Evolutionary conservation across 192 early-diverging fungal genomes (phyloP), one percentile per base, ranked within the genome.

Genomic region (Podochytrium sp.): DNA sequence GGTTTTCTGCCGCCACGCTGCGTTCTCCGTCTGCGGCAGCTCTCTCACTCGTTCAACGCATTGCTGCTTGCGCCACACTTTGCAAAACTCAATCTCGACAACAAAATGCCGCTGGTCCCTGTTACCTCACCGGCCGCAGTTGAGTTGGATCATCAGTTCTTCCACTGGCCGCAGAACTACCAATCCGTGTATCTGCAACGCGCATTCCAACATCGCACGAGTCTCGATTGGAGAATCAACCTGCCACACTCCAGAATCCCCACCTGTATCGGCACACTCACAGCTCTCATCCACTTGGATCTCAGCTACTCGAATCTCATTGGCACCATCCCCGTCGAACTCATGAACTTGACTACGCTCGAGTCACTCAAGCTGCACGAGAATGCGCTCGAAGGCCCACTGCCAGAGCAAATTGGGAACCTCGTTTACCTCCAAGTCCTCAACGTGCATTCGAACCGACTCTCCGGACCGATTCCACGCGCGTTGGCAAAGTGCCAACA

Each of bases 301-400:
- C 41, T 65, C 4, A 7, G 39, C 18, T 65, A 65, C 41, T 65
- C 33, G 3, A 29, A 29, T 30, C 41, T 65, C 3, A n/a, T 49
- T 3, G 63, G 63, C 6, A 7, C 4, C n/a, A 65, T 65, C 30
- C 63, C 63, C 10, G 3, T 4, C 23, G 29, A 30, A 7, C 63
- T 65, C 40, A 23, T 47, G 4, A 23, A 7, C 3, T 29, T 65
- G 14, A 43, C 41, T 18, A 5, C 7, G 30, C 63, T 65, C 63
- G 63, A 65, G 32, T 12, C 6, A 12, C 63, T 65, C 23, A 65
- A 65, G 27, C 43, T 65, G 39, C 42, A 65, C 37, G 63, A 65
- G 32, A 65, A 65, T 29, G 27, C 12, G 23, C 27, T 65, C 4
- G 23, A 40, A 27, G 63, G 63, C 27, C 7, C 38, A 30, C 27